Base-by-base conservation (phyloP, 306 rosid genomes). In the Acacia confusa region DNA sequence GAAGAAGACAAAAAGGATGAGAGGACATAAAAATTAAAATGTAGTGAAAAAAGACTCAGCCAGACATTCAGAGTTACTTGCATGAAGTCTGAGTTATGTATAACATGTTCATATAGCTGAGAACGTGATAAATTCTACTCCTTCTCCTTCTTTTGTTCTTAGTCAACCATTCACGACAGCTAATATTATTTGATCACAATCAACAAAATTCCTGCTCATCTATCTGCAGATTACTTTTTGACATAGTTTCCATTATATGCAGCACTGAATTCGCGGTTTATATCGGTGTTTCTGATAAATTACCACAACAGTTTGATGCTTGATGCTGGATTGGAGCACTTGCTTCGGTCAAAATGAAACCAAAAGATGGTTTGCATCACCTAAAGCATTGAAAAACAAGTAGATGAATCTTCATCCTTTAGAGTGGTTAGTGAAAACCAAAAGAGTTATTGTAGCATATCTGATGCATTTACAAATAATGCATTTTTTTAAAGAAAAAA, bases 341-440 rank as follows among this genome's bases (percentile, higher is more conserved):
- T 48, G 25, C 11, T 47, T 16, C 8, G 41, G 16, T 72, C 41
- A 16, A 27, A 40, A 45, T 27, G 76, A 55, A 72, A 47, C 32
- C 38, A 48, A n/a, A 55, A 66, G 50, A 52, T 14, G 68, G 36
- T 78, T 69, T 70, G 43, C 30, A 53, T 30, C 43, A 25, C 47
- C 63, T 52, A 70, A 12, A 68, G 41, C 22, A 38, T 36, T 50
- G 48, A 50, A 68, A 40, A 16, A 19, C 27, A 50, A 36, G 69
- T 36, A 36, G 57, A 53, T 17, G 75, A 65, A 20, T 78, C 76
- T 78, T 78, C 69, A 25, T 78, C 25, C 40, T 68, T 36, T 53
- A 78, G 57, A 17, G 20, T 68, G 36, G 82, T 69, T 45, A 38
- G 55, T 69, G 43, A 24, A 53, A 28, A 24, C 43, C 25, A 27